Evolutionary conservation across 441 rosid genomes (phyloP).

Genomic region (Biscutella laevigata): DNA sequence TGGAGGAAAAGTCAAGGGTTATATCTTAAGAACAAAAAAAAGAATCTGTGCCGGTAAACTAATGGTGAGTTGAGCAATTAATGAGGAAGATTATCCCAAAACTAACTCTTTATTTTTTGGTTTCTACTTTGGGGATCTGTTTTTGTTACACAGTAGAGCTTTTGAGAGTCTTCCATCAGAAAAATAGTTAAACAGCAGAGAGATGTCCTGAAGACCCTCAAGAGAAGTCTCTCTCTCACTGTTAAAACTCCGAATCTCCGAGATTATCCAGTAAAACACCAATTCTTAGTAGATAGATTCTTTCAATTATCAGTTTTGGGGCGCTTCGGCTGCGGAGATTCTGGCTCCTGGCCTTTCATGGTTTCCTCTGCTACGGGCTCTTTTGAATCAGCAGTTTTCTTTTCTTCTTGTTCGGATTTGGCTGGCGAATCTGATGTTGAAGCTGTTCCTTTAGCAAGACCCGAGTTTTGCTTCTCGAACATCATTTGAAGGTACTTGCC

Average conservation of each 20-base stretch:
- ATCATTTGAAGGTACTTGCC: conserved; percentile 89
- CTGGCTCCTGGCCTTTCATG: conserved; percentile 14
- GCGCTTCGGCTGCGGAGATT: conserved; percentile 25
- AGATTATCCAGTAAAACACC: conserved; percentile 9
- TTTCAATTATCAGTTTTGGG: conserved; percentile 23
- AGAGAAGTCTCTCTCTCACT: not conserved
- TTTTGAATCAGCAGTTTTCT: conserved; percentile 13
- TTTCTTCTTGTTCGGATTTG: conserved; percentile 18
- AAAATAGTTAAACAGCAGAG: conserved; percentile 17
- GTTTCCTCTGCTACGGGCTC: conserved; percentile 12
- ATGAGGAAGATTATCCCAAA: conserved; percentile 24
- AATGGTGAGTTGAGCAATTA: conserved; percentile 14
- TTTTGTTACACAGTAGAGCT: conserved; percentile 21
- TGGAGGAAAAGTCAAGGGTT: not conserved
- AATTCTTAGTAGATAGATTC: not conserved
- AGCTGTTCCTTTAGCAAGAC: conserved; percentile 43
- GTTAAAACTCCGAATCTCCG: conserved; percentile 9
- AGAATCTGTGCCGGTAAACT: conserved; percentile 14
- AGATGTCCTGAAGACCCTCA: conserved; percentile 2
- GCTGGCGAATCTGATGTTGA: conserved; percentile 34
- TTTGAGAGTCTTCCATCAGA: conserved; percentile 23
- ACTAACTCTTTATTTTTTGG: not conserved
- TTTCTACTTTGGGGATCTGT: conserved; percentile 19
- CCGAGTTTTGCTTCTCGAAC: conserved; percentile 87
- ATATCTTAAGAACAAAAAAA: not conserved